Evolutionary conservation across 1,284 basidiomycete species (phyloP), one percentile per base, ranked within the genome.

Genomic region (Cutaneotrichosporon sp.): DNA sequence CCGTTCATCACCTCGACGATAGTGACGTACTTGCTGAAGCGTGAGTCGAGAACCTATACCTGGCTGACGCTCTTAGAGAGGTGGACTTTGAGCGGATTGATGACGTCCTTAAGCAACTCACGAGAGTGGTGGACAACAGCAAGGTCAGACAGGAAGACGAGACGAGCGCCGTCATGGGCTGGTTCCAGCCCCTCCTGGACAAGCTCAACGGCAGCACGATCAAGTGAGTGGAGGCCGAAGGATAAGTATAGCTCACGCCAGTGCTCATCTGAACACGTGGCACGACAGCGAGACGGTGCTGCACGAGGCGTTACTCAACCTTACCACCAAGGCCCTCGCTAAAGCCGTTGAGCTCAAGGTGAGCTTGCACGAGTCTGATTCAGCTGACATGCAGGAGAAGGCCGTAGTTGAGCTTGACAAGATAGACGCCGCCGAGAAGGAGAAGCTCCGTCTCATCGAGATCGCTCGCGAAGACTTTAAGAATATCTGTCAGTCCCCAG

Each of bases 401-500:
- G 62, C 42, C 1, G 14, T 10, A 56, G 62, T 18, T 51, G 58
- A 16, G 47, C 14, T 57, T 3, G 46, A n/a, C 14, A 49, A 65
- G 58, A 65, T 70, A 22, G 53, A 59, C 9, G 36, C 22, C 14
- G 63, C 58, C 1, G 40, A 60, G 7, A 40, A 58, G 51, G 56
- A 55, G 21, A 66, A 61, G 51, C 18, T 18, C 7, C 50, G 55
- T 0, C 13, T 70, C 1, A 34, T 69, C 6, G 52, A 38, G 14
- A 30, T 62, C 10, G 66, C 66, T 1, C 58, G 58, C 6, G 62
- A 63, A 26, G 70, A 65, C 22, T 58, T 66, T n/a, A 47, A 63
- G 1, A 34, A 56, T 3, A 62, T 65, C 9, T 30, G 69, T 72
- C 21, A 64, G 70, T 62, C 8, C 5, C 7, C 8, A n/a, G 18